Evolutionary conservation across 164 flowering plant genomes (phyloP), one percentile per base, ranked within the genome.

Genomic region (Umbilicus rupestris): DNA sequence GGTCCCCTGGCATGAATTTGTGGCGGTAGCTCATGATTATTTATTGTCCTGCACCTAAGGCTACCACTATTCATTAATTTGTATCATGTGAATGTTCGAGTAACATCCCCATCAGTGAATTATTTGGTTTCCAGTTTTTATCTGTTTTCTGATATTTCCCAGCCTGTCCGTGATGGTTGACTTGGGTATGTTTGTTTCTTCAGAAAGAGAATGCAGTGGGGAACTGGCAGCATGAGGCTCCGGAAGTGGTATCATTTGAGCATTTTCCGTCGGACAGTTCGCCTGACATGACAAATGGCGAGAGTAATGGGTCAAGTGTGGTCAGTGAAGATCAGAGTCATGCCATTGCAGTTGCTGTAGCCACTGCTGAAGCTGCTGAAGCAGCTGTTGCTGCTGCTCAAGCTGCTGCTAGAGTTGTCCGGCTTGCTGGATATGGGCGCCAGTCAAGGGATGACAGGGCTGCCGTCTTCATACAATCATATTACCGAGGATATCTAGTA

Each of bases 341-440:
- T 70, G 95, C 99, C 5, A 83, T 87, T 29, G 97, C 89, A 0
- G 87, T 90, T 24, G 97, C 98, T 0, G 77, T 77, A 44, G 97
- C 97, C 0, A 92, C 98, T 6, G 98, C 96, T 2, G 92, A 89
- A 0, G 98, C 97, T 0, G 97, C 98, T 0, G 92, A 87, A 73
- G 94, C 98, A 5, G 96, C 97, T 0, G 91, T 85, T 52, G 92
- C 84, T 9, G 98, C 98, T 11, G 98, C 98, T 17, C 88, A 88
- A 64, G 97, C 96, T 0, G 97, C 98, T 0, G 96, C 96, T 0
- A 86, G 84, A 69, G 96, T 91, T 24, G 93, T 88, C 5, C 76
- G 86, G 20, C 71, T 89, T 60, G 88, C 96, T 0, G 95, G 93
- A 7, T 83, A 85, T 69, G 85, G 93, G 3, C 90, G 88, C 11